Evolutionary conservation across 139 green algal species (phyloP), one percentile per base, ranked within the genome.

Genomic region (Chlorella vulgaris): DNA sequence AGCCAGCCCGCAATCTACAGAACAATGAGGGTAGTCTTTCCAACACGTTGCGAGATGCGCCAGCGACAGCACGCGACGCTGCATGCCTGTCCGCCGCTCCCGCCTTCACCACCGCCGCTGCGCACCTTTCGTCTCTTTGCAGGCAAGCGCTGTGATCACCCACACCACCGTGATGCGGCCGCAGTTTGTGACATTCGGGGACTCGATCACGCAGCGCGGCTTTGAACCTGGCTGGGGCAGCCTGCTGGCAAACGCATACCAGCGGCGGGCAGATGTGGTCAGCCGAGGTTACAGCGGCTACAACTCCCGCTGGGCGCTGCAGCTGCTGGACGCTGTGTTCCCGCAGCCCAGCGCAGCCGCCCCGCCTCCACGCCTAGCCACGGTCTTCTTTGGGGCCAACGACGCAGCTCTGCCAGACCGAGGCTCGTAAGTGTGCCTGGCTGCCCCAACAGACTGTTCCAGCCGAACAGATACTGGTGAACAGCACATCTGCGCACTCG

Each of bases 321-420:
- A 88, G 43, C 22, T 96, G 8, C 71, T 96, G 31, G 24, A 78
- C 8, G 73, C 82, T 4, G 55, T 96, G 0, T 92, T 96, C 61
- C 88, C 89, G 4, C 4, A 21, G 7, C 29, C 35, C 22, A 29
- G 4, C 38, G 26, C 38, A 2, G 38, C 38, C 38, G 38, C 28
- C 0, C 28, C 38, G 55, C 55, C 39, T 19, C 58, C 74, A 13
- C 28, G 55, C 21, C 85, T 97, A 28, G 86, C 89, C 13, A 94
- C 93, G 0, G 71, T 99, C 0, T 98, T 93, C 60, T 95, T 99
- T 74, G 96, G 96, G 10, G 96, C 96, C 42, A 99, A 99, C 74
- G 96, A 99, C 75, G 93, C 94, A 6, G 93, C 93, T 4, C 75
- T 95, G 40, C 89, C 92, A 1, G 89, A 92, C 7, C 79, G 90